Conservation (phyloP, 1,284 basidiomycete species). For the Albatrellus sp. region DNA sequence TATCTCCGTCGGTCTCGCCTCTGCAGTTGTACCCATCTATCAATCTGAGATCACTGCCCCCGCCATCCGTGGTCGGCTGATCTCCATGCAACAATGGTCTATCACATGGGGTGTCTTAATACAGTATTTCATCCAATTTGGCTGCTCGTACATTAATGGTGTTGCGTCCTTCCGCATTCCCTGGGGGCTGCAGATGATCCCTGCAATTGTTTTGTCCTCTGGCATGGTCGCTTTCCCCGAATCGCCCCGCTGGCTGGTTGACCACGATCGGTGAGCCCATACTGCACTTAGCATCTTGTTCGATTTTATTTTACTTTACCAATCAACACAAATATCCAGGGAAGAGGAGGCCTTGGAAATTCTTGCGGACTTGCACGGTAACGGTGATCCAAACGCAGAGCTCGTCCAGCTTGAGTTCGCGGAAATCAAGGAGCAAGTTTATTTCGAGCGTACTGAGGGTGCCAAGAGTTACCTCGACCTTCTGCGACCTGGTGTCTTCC, state of each 20-base stretch:
- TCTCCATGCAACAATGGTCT: conserved; percentile 69
- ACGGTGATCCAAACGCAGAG: conserved; percentile 48
- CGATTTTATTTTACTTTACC: background rate
- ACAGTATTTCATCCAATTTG: conserved; percentile 65
- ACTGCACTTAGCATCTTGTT: background rate
- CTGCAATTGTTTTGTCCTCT: conserved; percentile 52
- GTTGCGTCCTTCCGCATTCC: conserved; percentile 67
- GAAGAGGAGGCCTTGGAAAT: conserved; percentile 66
- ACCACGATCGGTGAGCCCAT: conserved; percentile 33
- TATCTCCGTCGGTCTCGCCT: conserved; percentile 44
- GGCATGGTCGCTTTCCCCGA: conserved; percentile 63
- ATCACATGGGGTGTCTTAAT: conserved; percentile 69
- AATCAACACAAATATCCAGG: conserved; percentile 14
- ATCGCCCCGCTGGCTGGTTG: conserved; percentile 57
- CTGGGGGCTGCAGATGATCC: conserved; percentile 70
- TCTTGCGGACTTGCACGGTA: conserved; percentile 70
- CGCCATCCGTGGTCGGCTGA: conserved; percentile 60
- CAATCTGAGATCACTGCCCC: conserved; percentile 65
- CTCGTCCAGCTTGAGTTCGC: conserved; percentile 70
- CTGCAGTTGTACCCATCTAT: conserved; percentile 54
- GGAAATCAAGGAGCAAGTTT: conserved; percentile 68
- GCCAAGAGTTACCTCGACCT: conserved; percentile 63
- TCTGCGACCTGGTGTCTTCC: conserved; percentile 32
- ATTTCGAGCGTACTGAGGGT: conserved; percentile 57
- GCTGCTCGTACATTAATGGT: conserved; percentile 61